Evolutionary conservation across 1,284 basidiomycete genomes (phyloP), one percentile per base, ranked within the genome.

Genomic region (Trametes hirsuta): DNA sequence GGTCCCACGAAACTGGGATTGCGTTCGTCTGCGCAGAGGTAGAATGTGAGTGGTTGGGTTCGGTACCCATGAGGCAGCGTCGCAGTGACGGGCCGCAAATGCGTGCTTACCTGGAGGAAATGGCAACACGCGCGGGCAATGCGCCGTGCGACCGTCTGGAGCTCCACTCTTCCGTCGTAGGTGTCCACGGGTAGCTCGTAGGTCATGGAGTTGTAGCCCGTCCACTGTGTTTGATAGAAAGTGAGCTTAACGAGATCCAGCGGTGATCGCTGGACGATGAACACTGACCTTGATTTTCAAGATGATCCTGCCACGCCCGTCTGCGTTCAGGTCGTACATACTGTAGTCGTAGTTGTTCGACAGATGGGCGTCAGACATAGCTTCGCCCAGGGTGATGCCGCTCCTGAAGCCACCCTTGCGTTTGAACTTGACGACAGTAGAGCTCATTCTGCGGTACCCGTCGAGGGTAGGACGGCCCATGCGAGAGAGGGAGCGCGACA

Each of bases 171-270:
- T 18, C 87, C 85, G 58, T 84, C 81, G 68, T 87, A 87, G 10
- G 80, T 80, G 64, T 90, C 87, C 41, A 91, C 75, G 0, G 89
- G 90, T 42, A 91, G 86, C 68, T 90, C 86, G 67, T 91, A 91
- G 47, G 86, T 90, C 71, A 90, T 80, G 6, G 88, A 82, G 37
- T 78, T 75, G 68, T 89, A 90, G 0, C 88, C 88, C 46, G 81
- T 76, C 90, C 90, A 91, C 90, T 91, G 53, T 21, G 57, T 48
- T 30, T 30, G 50, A 9, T 6, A 41, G 47, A 11, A 12, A 15
- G 41, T 18, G 22, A 45, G 14, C 11, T 10, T 3, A 11, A 18
- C 30, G 35, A 30, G 30, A 30, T 30, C 30, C 30, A 8, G 30
- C 30, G 30, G 30, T 5, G 4, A 8, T 30, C 30, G 30, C 30